Evolutionary conservation across 1,284 basidiomycete genomes (phyloP), one percentile per base, ranked within the genome.

Genomic region (Amylostereum areolatum): DNA sequence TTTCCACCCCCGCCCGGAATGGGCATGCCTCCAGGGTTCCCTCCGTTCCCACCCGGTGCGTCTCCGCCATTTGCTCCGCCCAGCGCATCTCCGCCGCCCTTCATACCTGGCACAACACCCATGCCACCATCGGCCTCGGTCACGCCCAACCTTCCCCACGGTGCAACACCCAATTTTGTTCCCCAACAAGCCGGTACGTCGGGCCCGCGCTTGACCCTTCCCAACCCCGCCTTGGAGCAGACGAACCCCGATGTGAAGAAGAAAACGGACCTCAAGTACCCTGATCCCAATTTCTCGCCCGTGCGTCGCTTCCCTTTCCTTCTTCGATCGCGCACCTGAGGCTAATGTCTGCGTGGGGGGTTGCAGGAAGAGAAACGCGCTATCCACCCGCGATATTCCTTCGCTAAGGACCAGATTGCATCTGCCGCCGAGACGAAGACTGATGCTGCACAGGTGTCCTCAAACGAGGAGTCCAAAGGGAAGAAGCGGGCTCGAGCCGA

Each of bases 351-450:
- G 12, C 2, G 36, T 39, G n/a, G 46, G 41, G 35, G 40, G 49
- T 25, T 50, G 33, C 52, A 92, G 87, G 87, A 90, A 57, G 93
- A 95, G 67, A 83, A 82, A 58, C 83, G 92, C 52, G 85, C 91
- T 1, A 77, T 80, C 58, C 72, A 85, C 56, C 64, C 77, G n/a
- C 82, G 78, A 63, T 95, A 94, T 70, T 81, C 81, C 57, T 78
- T 79, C 63, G 65, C 73, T 27, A 73, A 73, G 58, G 66, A 67
- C 54, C 66, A 55, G 32, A 64, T 64, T 47, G 67, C 68, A 51
- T 57, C 61, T 55, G 64, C 67, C 47, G 65, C 66, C 46, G 55
- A 50, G 56, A 59, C 54, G 24, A 55, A 49, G 42, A 52, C 62
- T 51, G 62, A 55, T 51, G 57, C 56, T 44, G 51, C 60, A 54